Evolutionary conservation across 1,284 basidiomycete species (phyloP), one percentile per base, ranked within the genome.

Genomic region (Malassezia obtusa): DNA sequence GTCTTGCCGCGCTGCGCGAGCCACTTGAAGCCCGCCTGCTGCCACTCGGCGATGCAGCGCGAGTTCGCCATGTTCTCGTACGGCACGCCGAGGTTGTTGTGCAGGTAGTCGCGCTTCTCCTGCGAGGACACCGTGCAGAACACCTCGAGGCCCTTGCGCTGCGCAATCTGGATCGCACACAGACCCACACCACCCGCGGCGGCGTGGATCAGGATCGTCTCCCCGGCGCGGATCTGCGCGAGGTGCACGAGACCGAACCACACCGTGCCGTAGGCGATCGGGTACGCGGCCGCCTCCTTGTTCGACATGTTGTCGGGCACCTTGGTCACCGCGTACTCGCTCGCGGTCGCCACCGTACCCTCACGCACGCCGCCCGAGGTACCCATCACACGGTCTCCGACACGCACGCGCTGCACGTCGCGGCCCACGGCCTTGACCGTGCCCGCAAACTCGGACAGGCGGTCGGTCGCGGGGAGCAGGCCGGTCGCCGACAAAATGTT

Each of bases 201-300:
- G 14, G 92, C 91, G 70, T 92, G 87, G 15, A 95, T 80, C 44
- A 89, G 79, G 57, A 89, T 68, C 62, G 69, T 78, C 60, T 81
- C 78, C 9, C 78, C 79, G 73, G 95, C 89, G 45, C 83, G 83
- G 61, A 87, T 79, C 65, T 91, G 84, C 0, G 83, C 83, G 24
- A 86, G 74, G 0, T 86, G 84, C 3, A 91, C 95, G 45, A 94
- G 66, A 17, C 84, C 87, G 72, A 91, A 87, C 4, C 87, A 76
- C 22, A 84, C 68, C 1, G 80, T 76, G 14, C 55, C 55, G 55
- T 57, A 57, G 19, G 55, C 55, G 22, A 57, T 57, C n/a, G 55
- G 38, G 45, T 30, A 57, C 0, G 85, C 84, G 1, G 84, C 86
- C 0, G 83, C 91, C n/a, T 79, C 77, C 43, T 79, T 78, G 11